phyloP scores from a whole-genome alignment of 2,329 filamentous ascomycete genomes.

The Chaetomiaceae sp. region DNA sequence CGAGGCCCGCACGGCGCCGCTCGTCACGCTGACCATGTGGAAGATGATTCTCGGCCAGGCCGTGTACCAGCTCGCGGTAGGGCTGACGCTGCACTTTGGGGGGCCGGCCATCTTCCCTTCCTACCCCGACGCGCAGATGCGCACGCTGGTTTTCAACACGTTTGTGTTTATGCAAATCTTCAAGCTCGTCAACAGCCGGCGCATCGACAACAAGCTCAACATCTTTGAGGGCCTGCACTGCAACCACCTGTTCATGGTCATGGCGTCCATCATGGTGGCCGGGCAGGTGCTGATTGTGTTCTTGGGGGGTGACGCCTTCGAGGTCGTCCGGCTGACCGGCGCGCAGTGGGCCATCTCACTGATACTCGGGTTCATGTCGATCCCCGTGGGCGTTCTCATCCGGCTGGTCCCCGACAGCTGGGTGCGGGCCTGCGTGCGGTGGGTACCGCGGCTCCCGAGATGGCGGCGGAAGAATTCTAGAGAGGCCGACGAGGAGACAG shows the following conservation, averaged over 20 bases:
- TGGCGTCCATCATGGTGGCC: constrained; percentile 76
- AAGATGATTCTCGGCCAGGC: constrained; percentile 77
- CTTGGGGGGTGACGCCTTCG: constrained; percentile 71
- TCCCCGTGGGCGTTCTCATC: constrained; percentile 69
- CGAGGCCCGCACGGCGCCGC: constrained; percentile 28
- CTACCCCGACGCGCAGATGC: constrained; percentile 48
- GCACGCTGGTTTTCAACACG: constrained; percentile 73
- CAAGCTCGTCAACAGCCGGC: constrained; percentile 76
- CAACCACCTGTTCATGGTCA: constrained; percentile 78
- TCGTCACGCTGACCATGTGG: constrained; percentile 70
- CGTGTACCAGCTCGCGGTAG: constrained; percentile 62
- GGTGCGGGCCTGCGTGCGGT: background rate
- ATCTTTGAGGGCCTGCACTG: constrained; percentile 75
- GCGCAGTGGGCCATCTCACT: constrained; percentile 82
- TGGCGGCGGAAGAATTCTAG: background rate
- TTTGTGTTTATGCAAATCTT: constrained; percentile 89
- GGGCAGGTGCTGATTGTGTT: constrained; percentile 83
- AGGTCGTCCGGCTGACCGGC: constrained; percentile 57
- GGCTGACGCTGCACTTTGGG: constrained; percentile 64
- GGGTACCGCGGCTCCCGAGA: background rate
- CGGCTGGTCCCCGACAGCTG: constrained; percentile 64
- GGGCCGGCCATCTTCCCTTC: constrained; percentile 55
- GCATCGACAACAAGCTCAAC: constrained; percentile 83
- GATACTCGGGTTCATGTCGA: constrained; percentile 67
- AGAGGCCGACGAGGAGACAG: background rate